Evolutionary conservation across 495 filamentous ascomycete species (phyloP).

Genomic region (Viridothelium virens): DNA sequence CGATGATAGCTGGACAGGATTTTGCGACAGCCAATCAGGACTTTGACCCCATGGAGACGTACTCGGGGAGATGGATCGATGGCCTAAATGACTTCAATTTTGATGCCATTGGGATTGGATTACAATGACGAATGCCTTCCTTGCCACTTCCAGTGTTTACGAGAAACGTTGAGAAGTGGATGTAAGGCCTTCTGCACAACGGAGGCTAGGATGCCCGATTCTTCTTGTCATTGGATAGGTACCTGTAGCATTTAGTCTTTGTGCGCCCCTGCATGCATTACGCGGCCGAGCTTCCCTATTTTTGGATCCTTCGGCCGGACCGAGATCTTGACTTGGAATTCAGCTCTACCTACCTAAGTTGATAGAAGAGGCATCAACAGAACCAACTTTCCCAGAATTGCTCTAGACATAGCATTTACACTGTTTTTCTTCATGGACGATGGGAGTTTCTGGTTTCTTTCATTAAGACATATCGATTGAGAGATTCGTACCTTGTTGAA

Average conservation of each 20-base stretch:
- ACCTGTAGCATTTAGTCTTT: background rate
- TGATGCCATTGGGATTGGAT: background rate
- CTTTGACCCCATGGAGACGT: background rate
- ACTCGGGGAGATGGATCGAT: background rate
- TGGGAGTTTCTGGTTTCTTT: too few relatives aligned
- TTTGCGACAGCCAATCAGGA: background rate
- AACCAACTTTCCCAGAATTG: background rate
- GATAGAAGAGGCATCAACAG: background rate
- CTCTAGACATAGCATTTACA: background rate
- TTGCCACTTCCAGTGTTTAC: too few relatives aligned
- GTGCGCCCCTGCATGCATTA: background rate
- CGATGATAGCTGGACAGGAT: slow-evolving; percentile 9
- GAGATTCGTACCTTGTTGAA: too few relatives aligned
- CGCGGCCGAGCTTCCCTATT: background rate
- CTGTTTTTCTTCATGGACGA: too few relatives aligned
- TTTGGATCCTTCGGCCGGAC: slow-evolving; percentile 1
- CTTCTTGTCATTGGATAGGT: background rate
- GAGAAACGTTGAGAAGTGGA: background rate
- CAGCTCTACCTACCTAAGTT: background rate
- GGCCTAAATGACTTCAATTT: slow-evolving; percentile 5
- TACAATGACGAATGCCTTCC: background rate
- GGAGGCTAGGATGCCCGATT: too few relatives aligned
- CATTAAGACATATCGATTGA: too few relatives aligned
- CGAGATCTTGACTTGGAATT: background rate
- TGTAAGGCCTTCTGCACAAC: background rate